These are phyloP conservation scores for Austroboletus festivus DNA, from an alignment of 768 basidiomycete species.

Conservation along the genomic window DNA sequence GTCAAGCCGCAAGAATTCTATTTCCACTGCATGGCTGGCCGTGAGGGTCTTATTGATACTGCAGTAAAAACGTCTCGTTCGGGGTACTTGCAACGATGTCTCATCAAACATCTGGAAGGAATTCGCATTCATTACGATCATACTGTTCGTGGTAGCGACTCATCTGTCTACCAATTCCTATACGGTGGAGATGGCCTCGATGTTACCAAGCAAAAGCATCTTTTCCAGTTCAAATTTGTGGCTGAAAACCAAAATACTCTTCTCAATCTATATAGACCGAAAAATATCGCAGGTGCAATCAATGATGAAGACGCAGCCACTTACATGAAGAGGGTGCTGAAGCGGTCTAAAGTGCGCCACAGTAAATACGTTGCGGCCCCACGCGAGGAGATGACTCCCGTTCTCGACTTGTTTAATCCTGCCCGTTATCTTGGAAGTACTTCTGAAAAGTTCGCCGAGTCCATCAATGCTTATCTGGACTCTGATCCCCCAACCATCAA, in stretches of 20 bases:
- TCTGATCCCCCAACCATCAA: slow-evolving; percentile 61
- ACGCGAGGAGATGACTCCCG: slow-evolving; percentile 65
- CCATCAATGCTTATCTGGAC: slow-evolving; percentile 75
- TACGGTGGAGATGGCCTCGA: slow-evolving; percentile 97
- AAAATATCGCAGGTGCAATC: slow-evolving; percentile 51
- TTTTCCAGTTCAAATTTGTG: slow-evolving; percentile 91
- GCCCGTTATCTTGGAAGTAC: slow-evolving; percentile 81
- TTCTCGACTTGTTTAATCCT: slow-evolving; percentile 73
- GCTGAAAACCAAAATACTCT: slow-evolving; percentile 82
- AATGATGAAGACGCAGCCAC: slow-evolving; percentile 63
- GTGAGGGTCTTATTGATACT: slow-evolving; percentile 98
- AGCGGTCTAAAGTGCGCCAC: slow-evolving; percentile 53
- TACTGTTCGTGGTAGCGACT: slow-evolving; percentile 94
- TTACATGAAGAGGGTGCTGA: slow-evolving; percentile 90
- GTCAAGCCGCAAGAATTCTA: slow-evolving; percentile 99
- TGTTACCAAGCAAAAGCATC: slow-evolving; percentile 95
- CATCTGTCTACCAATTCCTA: slow-evolving; percentile 90
- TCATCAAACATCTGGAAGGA: slow-evolving; percentile 98
- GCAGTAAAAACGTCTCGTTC: slow-evolving; percentile 99
- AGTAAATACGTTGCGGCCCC: slow-evolving; percentile 43
- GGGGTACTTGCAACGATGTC: slow-evolving; percentile 94
- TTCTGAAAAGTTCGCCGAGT: slow-evolving; percentile 86
- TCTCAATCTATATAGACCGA: slow-evolving; percentile 66
- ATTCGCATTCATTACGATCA: slow-evolving; percentile 97
- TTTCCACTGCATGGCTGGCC: slow-evolving; percentile 99